Percentiles rank a stretch among this genome's conserved stretches.
phyloP scores from a whole-genome alignment of 2,329 filamentous ascomycete species.

The Phaeosphaeriaceae sp. region DNA sequence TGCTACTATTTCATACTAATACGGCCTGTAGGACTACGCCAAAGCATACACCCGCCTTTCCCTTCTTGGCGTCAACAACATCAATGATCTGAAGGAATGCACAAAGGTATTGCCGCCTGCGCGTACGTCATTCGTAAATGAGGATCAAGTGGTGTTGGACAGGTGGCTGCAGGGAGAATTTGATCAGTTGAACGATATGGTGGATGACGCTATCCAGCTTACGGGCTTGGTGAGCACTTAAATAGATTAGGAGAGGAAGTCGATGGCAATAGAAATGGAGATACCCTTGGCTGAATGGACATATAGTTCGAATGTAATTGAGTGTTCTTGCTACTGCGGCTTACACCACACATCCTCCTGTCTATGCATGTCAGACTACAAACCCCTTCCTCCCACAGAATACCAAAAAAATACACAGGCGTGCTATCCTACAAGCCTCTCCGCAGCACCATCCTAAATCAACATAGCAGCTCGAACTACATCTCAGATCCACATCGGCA shows the following conservation, averaged over 20 bases:
- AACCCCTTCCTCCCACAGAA: too few relatives aligned
- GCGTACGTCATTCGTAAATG: slow-evolving; percentile 28
- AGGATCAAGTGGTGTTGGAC: slow-evolving; percentile 39
- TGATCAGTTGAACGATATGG: slow-evolving; percentile 41
- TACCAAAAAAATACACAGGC: too few relatives aligned
- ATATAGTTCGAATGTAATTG: not conserved
- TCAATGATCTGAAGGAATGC: slow-evolving; percentile 64
- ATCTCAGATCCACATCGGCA: too few relatives aligned
- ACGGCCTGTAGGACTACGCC: slow-evolving; percentile 53
- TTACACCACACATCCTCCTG: too few relatives aligned
- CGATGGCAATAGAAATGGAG: not conserved
- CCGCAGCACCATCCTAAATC: too few relatives aligned
- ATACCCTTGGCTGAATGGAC: not conserved
- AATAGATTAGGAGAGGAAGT: slow-evolving; percentile 1
- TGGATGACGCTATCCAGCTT: slow-evolving; percentile 44
- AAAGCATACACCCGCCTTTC: slow-evolving; percentile 62
- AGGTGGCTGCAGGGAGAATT: slow-evolving; percentile 42
- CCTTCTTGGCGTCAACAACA: slow-evolving; percentile 63
- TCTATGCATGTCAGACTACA: too few relatives aligned
- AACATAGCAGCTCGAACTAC: too few relatives aligned
- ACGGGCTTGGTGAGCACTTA: slow-evolving; percentile 31
- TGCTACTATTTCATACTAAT: not conserved
- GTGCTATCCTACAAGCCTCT: too few relatives aligned
- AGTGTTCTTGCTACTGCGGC: not conserved
- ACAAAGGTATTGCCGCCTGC: slow-evolving; percentile 57